Conservation (phyloP, 768 basidiomycete species). For the Termitomyces sp. region DNA sequence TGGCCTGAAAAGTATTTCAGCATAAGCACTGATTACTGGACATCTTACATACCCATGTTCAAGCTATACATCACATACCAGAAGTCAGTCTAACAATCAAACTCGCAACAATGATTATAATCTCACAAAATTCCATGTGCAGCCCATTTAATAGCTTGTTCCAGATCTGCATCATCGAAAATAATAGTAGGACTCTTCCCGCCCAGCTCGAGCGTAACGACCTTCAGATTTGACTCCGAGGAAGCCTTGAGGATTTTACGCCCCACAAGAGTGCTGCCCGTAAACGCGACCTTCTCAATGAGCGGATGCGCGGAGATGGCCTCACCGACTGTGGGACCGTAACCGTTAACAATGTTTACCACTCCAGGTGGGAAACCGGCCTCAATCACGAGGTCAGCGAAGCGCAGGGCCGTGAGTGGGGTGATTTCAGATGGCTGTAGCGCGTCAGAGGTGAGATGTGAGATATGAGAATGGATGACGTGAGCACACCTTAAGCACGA, state of each 20-base stretch:
- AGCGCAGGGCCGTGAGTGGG: slow-evolving; percentile 52
- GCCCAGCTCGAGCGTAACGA: slow-evolving; percentile 78
- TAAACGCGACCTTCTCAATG: slow-evolving; percentile 79
- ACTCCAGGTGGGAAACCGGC: slow-evolving; percentile 74
- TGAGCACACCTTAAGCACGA: slow-evolving; percentile 47
- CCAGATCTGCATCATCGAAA: slow-evolving; percentile 70
- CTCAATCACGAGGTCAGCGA: slow-evolving; percentile 50
- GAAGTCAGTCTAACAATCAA: neutral
- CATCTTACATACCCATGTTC: slow-evolving; percentile 33
- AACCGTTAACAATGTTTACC: slow-evolving; percentile 65
- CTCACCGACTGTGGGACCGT: slow-evolving; percentile 55
- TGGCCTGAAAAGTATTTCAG: slow-evolving; percentile 31
- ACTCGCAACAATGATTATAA: neutral
- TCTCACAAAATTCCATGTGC: slow-evolving; percentile 70
- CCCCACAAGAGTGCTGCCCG: slow-evolving; percentile 78
- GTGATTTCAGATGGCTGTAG: slow-evolving; percentile 61
- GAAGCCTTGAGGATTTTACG: slow-evolving; percentile 78
- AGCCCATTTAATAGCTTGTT: slow-evolving; percentile 72
- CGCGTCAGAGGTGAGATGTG: neutral
- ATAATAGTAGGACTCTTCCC: slow-evolving; percentile 73
- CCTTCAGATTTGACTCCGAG: slow-evolving; percentile 80
- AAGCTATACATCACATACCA: slow-evolving; percentile 6
- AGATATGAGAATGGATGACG: neutral
- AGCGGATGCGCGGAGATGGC: slow-evolving; percentile 56
- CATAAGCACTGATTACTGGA: neutral